Base-by-base conservation (phyloP, 306 rosid species). In the Medicago arabica region DNA sequence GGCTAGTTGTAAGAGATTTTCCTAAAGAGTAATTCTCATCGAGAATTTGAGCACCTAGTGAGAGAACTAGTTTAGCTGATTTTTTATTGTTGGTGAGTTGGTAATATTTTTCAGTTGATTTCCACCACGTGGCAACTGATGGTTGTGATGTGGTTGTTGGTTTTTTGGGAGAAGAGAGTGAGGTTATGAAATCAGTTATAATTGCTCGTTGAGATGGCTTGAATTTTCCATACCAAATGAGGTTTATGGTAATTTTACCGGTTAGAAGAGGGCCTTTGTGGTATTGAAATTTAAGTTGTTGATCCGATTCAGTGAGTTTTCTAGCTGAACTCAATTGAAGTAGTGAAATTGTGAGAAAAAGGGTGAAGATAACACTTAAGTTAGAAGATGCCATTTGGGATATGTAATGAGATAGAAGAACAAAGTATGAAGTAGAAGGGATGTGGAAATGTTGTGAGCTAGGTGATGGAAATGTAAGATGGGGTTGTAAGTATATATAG, bases 191-290 rank as follows among this genome's bases (percentile, higher is more conserved):
- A 44, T 88, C 88, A 1, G 90, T 78, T 16, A 88, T 2, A 0
- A 86, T 86, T 13, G 90, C 82, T 43, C 83, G 59, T n/a, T 88
- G 86, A 13, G 90, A 79, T 44, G 87, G 86, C 11, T 86, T 86
- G 87, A 86, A 88, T 0, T 82, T 88, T 1, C 87, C 90, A 4
- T 88, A 88, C 90, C 87, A 88, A 7, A 88, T 84, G 61, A 85
- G 72, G 53, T 85, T 63, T 3, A 85, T 46, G 0, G 85, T 57
- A 72, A 85, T 80, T 82, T 77, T 75, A 0, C 88, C 88, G 0
- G 21, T 53, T 4, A 85, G 72, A n/a, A 85, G 88, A 75, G 82
- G 81, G 41, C 85, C 86, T 43, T 70, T 55, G 77, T 71, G 72
- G 80, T 72, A 87, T 74, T 87, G 72, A 77, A 84, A 64, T n/a